phyloP scores from a whole-genome alignment of 257 asterid genomes.

The Hygrophila difformis region DNA sequence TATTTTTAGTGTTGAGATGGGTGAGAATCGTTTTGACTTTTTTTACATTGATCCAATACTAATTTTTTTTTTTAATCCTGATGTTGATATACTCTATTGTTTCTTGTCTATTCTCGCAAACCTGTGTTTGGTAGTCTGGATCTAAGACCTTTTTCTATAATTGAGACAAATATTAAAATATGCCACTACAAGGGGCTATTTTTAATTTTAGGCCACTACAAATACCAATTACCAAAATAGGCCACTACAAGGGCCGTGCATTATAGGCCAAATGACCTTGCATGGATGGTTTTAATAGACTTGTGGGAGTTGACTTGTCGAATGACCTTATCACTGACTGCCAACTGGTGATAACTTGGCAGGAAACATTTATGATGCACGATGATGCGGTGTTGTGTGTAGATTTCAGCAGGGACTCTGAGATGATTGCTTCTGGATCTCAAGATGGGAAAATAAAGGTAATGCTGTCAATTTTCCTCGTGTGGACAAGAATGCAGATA shows the following conservation, averaged over 20 bases:
- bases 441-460: constrained; percentile 99
- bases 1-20: no score
- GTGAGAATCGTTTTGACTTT: no score
- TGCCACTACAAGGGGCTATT: no score
- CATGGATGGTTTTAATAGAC: background rate
- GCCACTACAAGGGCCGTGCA: no score
- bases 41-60: no score
- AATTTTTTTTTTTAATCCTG: no score
- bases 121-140: background rate
- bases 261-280: no score
- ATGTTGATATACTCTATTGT: no score
- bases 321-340: constrained; percentile 9
- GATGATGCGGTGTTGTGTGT: constrained; percentile 90
- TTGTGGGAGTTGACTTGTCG: background rate
- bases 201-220: no score
- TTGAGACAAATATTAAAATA: no score
- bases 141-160: background rate
- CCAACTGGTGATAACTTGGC: constrained; percentile 28
- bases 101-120: no score
- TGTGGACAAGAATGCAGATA: background rate
- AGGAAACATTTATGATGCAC: constrained; percentile 99
- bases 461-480: constrained; percentile 1
- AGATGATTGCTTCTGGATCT: constrained; percentile 95
- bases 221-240: no score
- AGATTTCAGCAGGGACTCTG: constrained; percentile 96